Evolutionary conservation across 129 eudicot species (phyloP), one percentile per base, ranked within the genome.

Genomic region (Mikania micrantha): DNA sequence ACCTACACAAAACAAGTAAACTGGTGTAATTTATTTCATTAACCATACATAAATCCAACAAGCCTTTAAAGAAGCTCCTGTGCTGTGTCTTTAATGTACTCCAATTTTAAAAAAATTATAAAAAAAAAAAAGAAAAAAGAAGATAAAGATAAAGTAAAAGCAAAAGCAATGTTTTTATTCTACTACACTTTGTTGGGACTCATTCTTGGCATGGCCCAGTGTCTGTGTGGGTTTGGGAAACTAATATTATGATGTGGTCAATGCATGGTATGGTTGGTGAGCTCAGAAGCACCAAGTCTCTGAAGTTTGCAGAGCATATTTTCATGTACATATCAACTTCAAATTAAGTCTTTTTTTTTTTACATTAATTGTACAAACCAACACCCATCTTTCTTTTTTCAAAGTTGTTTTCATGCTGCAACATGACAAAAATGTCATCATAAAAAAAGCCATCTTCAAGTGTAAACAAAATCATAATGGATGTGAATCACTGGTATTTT

Each of bases 131-230:
- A 70, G 69, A 77, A 80, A 74, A 77, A 28, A 36, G 39, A 45
- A 67, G 69, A 60, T 69, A 77, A 84, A 81, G 83, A 47, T 64
- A 78, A 81, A 84, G 81, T 25, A 78, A 77, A 84, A 78, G 83
- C 56, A 60, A 73, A 38, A 56, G 77, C 53, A 65, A 39, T 66
- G 66, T 71, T 60, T 75, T 80, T 77, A 64, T 40, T 73, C 79
- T 69, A 70, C 79, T 57, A 74, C 66, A 66, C 77, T 74, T 76
- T 83, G 78, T 80, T 75, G 84, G 82, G 81, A 79, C 80, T 69
- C 76, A 72, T 77, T 60, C 70, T 66, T 68, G 63, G 69, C 56
- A 67, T 75, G 80, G 69, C 56, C 74, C 79, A 16, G 11, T 53
- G 72, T 73, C 72, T 31, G 34, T 74, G 36, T 66, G 49, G 32